Percentiles rank a stretch among this genome's conserved stretches.
These are phyloP conservation scores for Echria macrotheca DNA, from an alignment of 495 filamentous ascomycete species.

Conservation along the genomic window DNA sequence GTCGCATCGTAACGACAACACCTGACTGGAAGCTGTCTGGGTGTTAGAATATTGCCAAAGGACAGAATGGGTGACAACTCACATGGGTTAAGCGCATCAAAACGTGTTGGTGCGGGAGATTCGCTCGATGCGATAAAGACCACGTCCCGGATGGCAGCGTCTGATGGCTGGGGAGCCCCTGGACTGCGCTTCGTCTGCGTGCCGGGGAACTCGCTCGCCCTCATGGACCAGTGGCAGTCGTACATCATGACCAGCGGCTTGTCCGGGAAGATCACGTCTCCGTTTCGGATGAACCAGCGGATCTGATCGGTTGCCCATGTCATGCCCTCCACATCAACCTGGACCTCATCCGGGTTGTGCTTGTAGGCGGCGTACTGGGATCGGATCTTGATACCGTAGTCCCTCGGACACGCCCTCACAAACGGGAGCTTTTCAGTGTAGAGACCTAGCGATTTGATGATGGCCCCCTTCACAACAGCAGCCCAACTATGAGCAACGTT, in stretches of 20 bases:
- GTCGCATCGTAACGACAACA: constrained; percentile 16
- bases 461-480: constrained; percentile 27
- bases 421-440: constrained; percentile 16
- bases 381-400: constrained; percentile 27
- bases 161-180: too few species aligned
- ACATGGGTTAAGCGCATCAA: constrained; percentile 13
- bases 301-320: constrained; percentile 24
- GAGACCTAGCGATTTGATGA: constrained; percentile 26
- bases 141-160: too few species aligned
- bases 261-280: constrained; percentile 23
- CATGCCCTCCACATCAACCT: constrained; percentile 16
- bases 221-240: constrained; percentile 48
- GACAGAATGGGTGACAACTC: not conserved
- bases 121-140: constrained; percentile 18
- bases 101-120: constrained; percentile 14
- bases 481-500: constrained; percentile 16
- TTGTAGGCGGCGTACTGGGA: constrained; percentile 14
- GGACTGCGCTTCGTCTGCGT: constrained; percentile 13
- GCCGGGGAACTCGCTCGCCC: constrained; percentile 58
- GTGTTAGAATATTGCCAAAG: not conserved
- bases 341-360: constrained; percentile 8
- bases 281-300: constrained; percentile 23
- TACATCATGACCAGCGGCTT: constrained; percentile 12
- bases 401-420: constrained; percentile 19
- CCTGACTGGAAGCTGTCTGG: constrained; percentile 9